Evolutionary conservation across 2,329 filamentous ascomycete species (phyloP).

Genomic region (Paramyrothecium roridum): DNA sequence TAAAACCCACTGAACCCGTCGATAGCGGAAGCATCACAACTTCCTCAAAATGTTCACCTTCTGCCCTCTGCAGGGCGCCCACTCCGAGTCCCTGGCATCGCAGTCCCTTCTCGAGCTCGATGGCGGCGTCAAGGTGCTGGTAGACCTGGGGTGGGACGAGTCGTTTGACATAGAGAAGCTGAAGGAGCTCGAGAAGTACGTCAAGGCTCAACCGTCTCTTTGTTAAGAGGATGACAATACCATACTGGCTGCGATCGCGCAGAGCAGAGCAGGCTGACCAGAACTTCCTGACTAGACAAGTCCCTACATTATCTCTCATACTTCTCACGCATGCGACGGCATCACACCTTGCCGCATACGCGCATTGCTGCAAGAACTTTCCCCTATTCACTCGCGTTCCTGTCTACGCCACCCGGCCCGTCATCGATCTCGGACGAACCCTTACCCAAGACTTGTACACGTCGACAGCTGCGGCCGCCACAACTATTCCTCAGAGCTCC

Average conservation of each 20-base stretch:
- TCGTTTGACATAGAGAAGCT: conserved; percentile 80
- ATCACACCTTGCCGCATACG: conserved; percentile 87
- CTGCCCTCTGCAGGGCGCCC: conserved; percentile 85
- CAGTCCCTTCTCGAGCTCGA: conserved; percentile 97
- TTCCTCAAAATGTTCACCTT: conserved; percentile 82
- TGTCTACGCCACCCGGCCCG: conserved; percentile 89
- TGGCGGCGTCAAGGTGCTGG: conserved; percentile 89
- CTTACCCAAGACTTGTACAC: conserved; percentile 89
- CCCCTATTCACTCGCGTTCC: conserved; percentile 89
- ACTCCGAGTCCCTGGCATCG: conserved; percentile 80
- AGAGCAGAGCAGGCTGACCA: no score
- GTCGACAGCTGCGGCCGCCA: conserved; percentile 83
- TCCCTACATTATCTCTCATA: conserved; percentile 87
- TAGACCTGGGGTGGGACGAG: conserved; percentile 96
- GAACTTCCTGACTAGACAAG: conserved; percentile 56
- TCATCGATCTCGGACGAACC: conserved; percentile 88
- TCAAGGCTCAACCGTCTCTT: conserved; percentile 5
- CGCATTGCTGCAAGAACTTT: conserved; percentile 95
- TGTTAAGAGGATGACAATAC: background rate
- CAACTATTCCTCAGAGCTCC: conserved; percentile 70
- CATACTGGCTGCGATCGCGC: no score
- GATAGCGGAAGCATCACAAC: conserved; percentile 9
- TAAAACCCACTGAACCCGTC: background rate
- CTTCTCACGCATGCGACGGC: conserved; percentile 92
- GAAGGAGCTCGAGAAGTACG: conserved; percentile 84